Conservation (phyloP, 2,329 filamentous ascomycete species). For the Alternaria sp. region DNA sequence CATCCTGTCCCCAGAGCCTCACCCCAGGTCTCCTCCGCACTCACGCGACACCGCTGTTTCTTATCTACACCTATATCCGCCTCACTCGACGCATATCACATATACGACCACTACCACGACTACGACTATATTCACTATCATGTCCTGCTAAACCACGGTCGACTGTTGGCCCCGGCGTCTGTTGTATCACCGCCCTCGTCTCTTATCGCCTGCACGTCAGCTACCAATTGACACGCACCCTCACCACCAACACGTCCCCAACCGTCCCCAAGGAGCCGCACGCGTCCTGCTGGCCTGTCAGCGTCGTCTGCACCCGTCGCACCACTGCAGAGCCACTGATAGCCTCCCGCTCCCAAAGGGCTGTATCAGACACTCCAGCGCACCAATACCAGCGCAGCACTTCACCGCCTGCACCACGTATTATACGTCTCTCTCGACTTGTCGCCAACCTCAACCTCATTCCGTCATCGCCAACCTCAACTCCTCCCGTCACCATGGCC, state of each 20-base stretch:
- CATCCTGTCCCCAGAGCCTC: conserved; percentile 24
- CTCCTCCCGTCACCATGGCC: conserved; percentile 36
- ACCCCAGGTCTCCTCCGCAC: conserved; percentile 16
- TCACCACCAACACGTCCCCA: conserved; percentile 21
- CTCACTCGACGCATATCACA: background rate
- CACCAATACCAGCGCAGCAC: conserved; percentile 13
- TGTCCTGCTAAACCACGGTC: conserved; percentile 29
- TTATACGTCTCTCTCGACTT: background rate
- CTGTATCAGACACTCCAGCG: conserved; percentile 12
- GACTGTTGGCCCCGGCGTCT: conserved; percentile 35
- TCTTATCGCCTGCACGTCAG: conserved; percentile 45
- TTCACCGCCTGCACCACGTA: conserved; percentile 22
- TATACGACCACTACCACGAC: conserved; percentile 5
- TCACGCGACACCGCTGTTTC: conserved; percentile 11
- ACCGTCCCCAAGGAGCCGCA: conserved; percentile 29
- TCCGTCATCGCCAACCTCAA: background rate
- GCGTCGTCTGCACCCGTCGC: conserved; percentile 23
- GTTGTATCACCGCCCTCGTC: conserved; percentile 38
- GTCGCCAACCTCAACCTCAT: background rate
- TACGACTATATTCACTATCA: background rate
- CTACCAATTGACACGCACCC: conserved; percentile 40
- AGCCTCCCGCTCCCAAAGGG: conserved; percentile 15
- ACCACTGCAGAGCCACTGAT: conserved; percentile 26
- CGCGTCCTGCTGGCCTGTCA: conserved; percentile 21
- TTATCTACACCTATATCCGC: background rate